phyloP scores from a whole-genome alignment of 179 eudicot genomes.

The Nepenthes alata region DNA sequence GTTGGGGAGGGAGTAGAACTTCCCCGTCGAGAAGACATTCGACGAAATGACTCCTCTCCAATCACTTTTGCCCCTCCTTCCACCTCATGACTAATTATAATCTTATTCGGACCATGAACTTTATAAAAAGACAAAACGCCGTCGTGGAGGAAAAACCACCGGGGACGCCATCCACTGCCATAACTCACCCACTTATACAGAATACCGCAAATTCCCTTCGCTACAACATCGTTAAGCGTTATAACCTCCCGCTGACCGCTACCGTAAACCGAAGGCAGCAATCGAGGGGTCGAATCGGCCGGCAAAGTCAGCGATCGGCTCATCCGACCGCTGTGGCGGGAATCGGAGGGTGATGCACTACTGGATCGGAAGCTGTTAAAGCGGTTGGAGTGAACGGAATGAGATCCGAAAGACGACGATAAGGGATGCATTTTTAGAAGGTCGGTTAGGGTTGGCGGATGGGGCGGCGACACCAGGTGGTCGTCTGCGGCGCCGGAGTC shows the following conservation, averaged over 20 bases:
- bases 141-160: conserved; percentile 55
- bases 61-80: conserved; percentile 43
- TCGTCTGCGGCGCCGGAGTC: conserved; percentile 1
- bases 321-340: neutral
- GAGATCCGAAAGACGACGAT: neutral
- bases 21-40: conserved; percentile 12
- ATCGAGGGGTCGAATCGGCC: neutral
- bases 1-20: conserved; percentile 3
- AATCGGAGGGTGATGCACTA: neutral
- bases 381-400: conserved; percentile 1
- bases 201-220: conserved; percentile 39
- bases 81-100: conserved; percentile 24
- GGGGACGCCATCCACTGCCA: conserved; percentile 55
- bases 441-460: neutral
- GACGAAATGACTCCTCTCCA: conserved; percentile 37
- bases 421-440: neutral
- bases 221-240: conserved; percentile 34
- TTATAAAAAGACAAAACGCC: conserved; percentile 56
- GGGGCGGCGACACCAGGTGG: neutral
- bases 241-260: conserved; percentile 15
- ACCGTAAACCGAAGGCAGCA: neutral
- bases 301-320: conserved; percentile 7
- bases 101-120: conserved; percentile 47
- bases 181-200: conserved; percentile 58
- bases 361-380: neutral